Evolutionary conservation across 441 rosid genomes (phyloP), one percentile per base, ranked within the genome.

Genomic region (Eruca vesicaria): DNA sequence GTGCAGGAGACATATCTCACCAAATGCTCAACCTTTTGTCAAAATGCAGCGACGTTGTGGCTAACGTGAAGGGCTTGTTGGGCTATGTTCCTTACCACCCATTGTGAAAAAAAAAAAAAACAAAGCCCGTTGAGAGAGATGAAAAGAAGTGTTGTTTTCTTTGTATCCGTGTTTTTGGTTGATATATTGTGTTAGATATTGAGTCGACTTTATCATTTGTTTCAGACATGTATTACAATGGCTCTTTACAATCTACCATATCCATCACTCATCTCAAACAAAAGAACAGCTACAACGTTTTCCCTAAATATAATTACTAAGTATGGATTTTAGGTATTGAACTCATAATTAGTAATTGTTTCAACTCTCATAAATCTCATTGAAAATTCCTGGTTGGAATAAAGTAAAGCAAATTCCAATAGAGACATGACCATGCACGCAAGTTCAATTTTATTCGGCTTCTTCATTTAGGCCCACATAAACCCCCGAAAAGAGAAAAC

Each of bases 71-170:
- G 14, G 88, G 93, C 80, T 20, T 88, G 76, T 81, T 92, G 65
- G 99, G 99, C 82, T 91, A 93, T 32, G 92, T 85, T 26, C 99
- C 99, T 38, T 95, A 92, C 86, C 97, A 92, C 73, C 95, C 99
- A 50, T 94, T 95, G 78, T 95, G 83, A 77, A 23, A 28, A 48
- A 48, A 16, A 36, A 10, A 36, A 36, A 36, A 66, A 67, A 68
- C 50, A 31, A 69, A 69, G 71, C 75, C 75, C 66, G 71, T 76
- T 55, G 55, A 63, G 43, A 75, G 65, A 75, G 65, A 63, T 58
- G 14, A 9, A 60, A 21, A 21, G 31, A 16, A 35, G 0, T 62
- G 66, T 62, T 35, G 48, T 35, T 62, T n/a, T 31, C 50, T 5
- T 28, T 3, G 55, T 36, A 19, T 61, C 28, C 28, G 68, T 75